Evolutionary conservation across 208 protist species (phyloP).

Genomic region (Naegleria gruberi): DNA sequence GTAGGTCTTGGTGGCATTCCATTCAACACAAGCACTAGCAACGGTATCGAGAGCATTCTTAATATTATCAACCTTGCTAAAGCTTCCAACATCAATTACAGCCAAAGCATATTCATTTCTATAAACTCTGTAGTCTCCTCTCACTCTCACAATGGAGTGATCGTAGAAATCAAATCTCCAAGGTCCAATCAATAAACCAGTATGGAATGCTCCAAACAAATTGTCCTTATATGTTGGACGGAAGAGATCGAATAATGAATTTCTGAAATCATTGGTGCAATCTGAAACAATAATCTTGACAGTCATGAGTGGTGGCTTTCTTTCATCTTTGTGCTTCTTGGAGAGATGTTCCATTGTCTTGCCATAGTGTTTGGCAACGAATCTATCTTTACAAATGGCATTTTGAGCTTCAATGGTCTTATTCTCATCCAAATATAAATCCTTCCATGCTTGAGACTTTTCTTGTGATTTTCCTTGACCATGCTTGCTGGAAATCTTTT

Average conservation of each 20-base stretch:
- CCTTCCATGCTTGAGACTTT: neutral
- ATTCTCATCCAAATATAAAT: neutral
- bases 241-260: neutral
- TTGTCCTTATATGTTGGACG: neutral
- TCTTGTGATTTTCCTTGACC: neutral
- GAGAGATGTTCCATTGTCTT: neutral
- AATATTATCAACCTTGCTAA: neutral
- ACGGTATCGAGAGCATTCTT: neutral
- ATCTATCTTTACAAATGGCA: neutral
- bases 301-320: neutral
- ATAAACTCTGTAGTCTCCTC: neutral
- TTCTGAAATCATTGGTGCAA: neutral
- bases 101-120: neutral
- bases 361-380: neutral
- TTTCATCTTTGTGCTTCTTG: neutral
- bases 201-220: neutral
- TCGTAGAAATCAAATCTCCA: neutral
- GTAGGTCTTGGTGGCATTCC: neutral
- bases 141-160: neutral
- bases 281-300: neutral
- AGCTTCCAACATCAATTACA: neutral
- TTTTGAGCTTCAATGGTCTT: neutral
- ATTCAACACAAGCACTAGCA: neutral
- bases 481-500: neutral
- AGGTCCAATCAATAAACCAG: neutral